Percentiles rank a stretch among this genome's conserved stretches.
phyloP scores from a whole-genome alignment of 2,329 filamentous ascomycete genomes.

The Dendryphion nanum region DNA sequence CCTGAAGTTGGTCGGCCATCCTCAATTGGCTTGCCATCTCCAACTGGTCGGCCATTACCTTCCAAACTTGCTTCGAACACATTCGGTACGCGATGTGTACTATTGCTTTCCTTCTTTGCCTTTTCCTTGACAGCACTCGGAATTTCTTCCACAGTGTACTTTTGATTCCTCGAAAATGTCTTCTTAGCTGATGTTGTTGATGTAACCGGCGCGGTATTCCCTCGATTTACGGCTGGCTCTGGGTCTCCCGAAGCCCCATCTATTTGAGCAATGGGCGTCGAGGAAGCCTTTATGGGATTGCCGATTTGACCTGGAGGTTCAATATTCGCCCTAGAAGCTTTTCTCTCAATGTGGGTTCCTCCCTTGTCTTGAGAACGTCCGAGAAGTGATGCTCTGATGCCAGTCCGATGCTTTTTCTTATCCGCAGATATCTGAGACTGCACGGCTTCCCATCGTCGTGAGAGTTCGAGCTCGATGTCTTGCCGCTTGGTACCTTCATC shows the following conservation, averaged over 20 bases:
- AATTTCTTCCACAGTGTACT: not conserved
- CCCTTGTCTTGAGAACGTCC: conserved; percentile 25
- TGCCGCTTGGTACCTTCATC: conserved; percentile 12
- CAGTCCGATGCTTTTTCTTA: conserved; percentile 22
- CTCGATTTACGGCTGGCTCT: not conserved
- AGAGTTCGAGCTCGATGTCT: conserved; percentile 32
- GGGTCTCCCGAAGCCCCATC: not conserved
- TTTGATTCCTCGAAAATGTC: not conserved
- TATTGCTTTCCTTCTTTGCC: conserved; percentile 1
- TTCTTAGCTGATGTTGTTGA: not conserved
- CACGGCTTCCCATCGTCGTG: conserved; percentile 21
- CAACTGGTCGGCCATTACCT: too few relatives aligned
- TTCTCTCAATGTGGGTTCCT: conserved; percentile 26
- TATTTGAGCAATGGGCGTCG: not conserved
- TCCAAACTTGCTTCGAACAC: conserved; percentile 2
- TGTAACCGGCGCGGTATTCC: not conserved
- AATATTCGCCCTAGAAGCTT: conserved; percentile 4
- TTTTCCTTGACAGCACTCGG: conserved; percentile 1
- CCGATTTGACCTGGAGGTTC: not conserved
- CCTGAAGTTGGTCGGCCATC: too few relatives aligned
- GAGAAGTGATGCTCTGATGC: conserved; percentile 23
- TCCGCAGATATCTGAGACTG: conserved; percentile 22
- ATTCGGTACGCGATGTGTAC: conserved; percentile 1
- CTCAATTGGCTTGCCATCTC: too few relatives aligned
- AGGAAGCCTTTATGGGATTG: not conserved